Base-by-base conservation (phyloP, 2,329 filamentous ascomycete genomes). In the Fusarium nodosum region DNA sequence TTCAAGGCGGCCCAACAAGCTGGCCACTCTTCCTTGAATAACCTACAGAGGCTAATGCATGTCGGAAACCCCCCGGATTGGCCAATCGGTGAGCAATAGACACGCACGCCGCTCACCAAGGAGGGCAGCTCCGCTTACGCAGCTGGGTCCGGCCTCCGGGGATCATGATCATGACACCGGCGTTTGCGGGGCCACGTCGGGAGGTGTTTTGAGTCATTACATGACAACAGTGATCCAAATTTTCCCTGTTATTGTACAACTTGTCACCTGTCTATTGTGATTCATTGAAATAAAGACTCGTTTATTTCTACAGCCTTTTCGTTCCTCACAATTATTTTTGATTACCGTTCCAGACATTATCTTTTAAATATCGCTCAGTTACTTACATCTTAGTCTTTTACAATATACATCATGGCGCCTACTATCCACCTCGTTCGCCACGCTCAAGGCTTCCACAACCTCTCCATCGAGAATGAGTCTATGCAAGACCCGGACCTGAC, bases 401-500 rank as follows among this genome's bases (percentile, higher is more conserved):
- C n/a, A 48, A 30, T 28, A 41, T 30, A 52, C 33, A 33, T 48
- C 54, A 87, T 87, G 85, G 77, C 83, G 4, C 83, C 84, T 28
- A 87, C 83, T 44, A 82, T 92, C 69, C 88, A 92, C 78, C 83
- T 91, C 70, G 87, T 93, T 74, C 90, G 91, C 79, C 91, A 93
- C 78, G 91, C 90, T 15, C 84, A 93, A 81, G 94, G 93, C 80
- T 88, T 87, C 77, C 94, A 97, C 85, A 97, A 97, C 79, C 86
- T 96, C 75, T 84, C 75, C 68, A 74, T 82, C 28, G 90, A 86
- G 66, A 93, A 94, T 80, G 91, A 94, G 77, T 76, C 81, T 64
- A 82, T 97, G 41, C 89, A 78, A n/a, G 94, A 97, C 76, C 94
- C 94, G 2, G 82, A 88, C 62, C 86, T 97, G 56, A 97, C 94